Evolutionary conservation across 1,284 basidiomycete species (phyloP), one percentile per base, ranked within the genome.

Genomic region (Cerioporus squamosus): DNA sequence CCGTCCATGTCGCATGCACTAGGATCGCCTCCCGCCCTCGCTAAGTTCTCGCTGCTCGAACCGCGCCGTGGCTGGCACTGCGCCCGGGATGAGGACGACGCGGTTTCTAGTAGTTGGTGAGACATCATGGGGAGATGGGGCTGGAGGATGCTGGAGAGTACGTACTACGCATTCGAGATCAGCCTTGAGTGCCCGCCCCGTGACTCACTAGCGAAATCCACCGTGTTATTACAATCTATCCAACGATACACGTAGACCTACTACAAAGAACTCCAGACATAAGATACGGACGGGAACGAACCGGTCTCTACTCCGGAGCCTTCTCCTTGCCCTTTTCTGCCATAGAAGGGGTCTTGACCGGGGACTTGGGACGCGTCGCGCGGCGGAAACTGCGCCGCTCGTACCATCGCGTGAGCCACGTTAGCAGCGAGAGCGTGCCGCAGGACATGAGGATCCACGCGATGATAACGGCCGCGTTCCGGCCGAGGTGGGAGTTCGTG

Each of bases 401-500:
- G 20, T 71, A 64, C 33, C 72, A 45, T 44, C 76, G 71, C 65
- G 74, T 72, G n/a, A 77, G 55, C 70, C 72, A 78, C 3, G 79
- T 80, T 47, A 79, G 75, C 2, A 77, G 43, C 0, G 74, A 50
- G 15, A 79, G 70, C 17, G 79, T 81, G 53, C 75, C 68, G 57
- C 64, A 68, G 18, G 75, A 72, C 39, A 81, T 50, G 15, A 66
- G 68, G 31, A 77, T 69, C 81, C 81, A 84, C 1, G 72, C 78
- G 44, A 83, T 48, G 24, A 83, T 72, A 57, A 84, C 77, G 9
- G 78, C 81, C 8, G 78, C 71, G 66, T 80, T 80, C 42, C 65
- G 61, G 6, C 72, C 80, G 17, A 83, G 71, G 36, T 77, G 69
- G 59, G 77, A 77, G 54, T 75, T 72, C 7, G 80, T 82, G 66